Evolutionary conservation across 805 yeast genomes (phyloP), one percentile per base, ranked within the genome.

Genomic region (Ogataea zsoltii): DNA sequence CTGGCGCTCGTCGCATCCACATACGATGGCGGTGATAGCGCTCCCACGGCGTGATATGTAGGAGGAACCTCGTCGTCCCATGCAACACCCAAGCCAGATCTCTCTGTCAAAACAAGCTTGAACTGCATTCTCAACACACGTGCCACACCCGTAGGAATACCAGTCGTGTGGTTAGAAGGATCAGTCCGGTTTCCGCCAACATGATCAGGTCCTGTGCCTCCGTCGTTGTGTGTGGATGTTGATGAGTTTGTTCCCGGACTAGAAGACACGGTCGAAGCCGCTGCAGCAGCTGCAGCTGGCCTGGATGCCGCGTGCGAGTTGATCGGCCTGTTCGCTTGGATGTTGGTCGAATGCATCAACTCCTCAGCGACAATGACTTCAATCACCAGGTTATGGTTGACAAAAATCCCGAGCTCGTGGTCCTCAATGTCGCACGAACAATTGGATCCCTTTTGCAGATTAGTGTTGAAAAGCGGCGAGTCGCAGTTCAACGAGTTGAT

Each of bases 11-110:
- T 55, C 10, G 70, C 60, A 34, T 58, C 60, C 36, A 68, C 74
- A 64, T 94, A 92, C 2, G 82, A 80, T 1, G 99, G 99, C 0
- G 99, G 99, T 17, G 91, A 81, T 34, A 88, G 72, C 0, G 95
- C 81, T 23, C 81, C 73, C 16, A 94, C 90, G 54, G 89, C 92
- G 43, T 81, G 88, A 59, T 94, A 94, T 16, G 90, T 86, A 1
- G 99, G 99, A 2, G 99, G 99, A 14, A 95, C 98, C 66, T 94
- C 99, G 61, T 92, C 97, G 66, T 92, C 97, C 98, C 99, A 94
- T 0, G 97, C 86, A 25, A 94, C 88, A 4, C 99, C 99, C 33
- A 94, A 73, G 0, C 99, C 99, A 0, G 96, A 85, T 48, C 98
- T 74, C 62, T 91, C 98, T 2, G 96, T 86, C 17, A 94, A 67